These are phyloP conservation scores for Malus hybrid DNA, from an alignment of 331 rosid genomes.

Conservation along the genomic window DNA sequence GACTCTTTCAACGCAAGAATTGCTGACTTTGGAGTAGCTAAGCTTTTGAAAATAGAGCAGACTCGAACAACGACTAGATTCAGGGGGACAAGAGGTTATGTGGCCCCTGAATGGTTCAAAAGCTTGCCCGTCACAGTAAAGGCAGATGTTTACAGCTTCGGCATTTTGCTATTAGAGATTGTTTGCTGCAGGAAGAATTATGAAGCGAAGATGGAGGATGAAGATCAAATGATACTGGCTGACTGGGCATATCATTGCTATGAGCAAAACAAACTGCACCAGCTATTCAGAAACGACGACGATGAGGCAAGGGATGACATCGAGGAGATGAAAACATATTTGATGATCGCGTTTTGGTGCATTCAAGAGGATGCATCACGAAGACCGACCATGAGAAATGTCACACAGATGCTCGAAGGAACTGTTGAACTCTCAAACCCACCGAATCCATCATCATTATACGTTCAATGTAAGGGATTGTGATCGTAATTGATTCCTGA, in stretches of 20 bases:
- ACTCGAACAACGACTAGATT: too few relatives aligned
- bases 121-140: too few relatives aligned
- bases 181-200: neutral
- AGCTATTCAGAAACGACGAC: neutral
- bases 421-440: slow-evolving; percentile 5
- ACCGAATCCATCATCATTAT: neutral
- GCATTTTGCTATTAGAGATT: neutral
- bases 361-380: slow-evolving; percentile 3
- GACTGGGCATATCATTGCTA: slow-evolving; percentile 8
- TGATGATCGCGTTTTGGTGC: slow-evolving; percentile 6
- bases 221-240: neutral
- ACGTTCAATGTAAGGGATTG: neutral
- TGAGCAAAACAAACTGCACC: neutral
- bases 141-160: too few relatives aligned
- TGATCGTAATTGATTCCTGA: too few relatives aligned
- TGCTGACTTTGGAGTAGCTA: too few relatives aligned
- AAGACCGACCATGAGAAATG: slow-evolving; percentile 4
- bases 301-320: neutral
- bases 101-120: too few relatives aligned
- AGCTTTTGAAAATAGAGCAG: too few relatives aligned
- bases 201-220: neutral
- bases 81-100: too few relatives aligned
- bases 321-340: neutral
- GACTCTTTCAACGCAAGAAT: too few relatives aligned
- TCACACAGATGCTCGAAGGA: slow-evolving; percentile 8